Conservation (phyloP, 495 filamentous ascomycete genomes). For the Trichoderma gamsii region DNA sequence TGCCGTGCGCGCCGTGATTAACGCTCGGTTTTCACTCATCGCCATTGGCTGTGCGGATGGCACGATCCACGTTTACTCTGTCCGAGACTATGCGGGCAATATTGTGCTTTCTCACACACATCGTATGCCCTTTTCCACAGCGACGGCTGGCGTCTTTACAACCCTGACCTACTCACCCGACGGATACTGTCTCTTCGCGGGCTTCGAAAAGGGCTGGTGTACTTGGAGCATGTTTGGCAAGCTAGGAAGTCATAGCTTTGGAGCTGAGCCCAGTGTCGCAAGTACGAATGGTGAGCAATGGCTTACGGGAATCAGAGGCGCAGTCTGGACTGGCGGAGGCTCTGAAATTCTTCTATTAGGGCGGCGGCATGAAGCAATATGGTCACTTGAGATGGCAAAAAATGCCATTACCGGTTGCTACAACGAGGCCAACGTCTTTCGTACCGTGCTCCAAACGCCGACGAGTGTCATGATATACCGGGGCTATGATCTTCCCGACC, state of each 20-base stretch:
- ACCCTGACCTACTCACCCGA: conserved; percentile 88
- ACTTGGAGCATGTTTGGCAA: conserved; percentile 98
- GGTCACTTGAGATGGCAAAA: conserved; percentile 85
- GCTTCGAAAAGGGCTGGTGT: conserved; percentile 89
- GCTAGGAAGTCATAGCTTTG: conserved; percentile 73
- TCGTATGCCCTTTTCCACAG: conserved; percentile 53
- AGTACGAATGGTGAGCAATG: conserved; percentile 66
- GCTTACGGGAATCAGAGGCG: conserved; percentile 67
- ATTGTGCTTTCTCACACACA: conserved; percentile 85
- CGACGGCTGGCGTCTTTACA: conserved; percentile 61
- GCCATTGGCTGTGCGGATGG: conserved; percentile 81
- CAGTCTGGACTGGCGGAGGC: conserved; percentile 80
- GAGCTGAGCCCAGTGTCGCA: conserved; percentile 57
- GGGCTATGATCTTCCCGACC: conserved; percentile 83
- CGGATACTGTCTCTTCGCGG: conserved; percentile 92
- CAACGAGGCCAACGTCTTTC: conserved; percentile 78
- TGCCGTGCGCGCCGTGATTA: conserved; percentile 74
- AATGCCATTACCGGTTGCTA: conserved; percentile 88
- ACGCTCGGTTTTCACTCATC: conserved; percentile 88
- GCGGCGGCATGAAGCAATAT: conserved; percentile 66
- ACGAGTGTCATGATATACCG: conserved; percentile 84
- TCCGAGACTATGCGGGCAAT: conserved; percentile 86
- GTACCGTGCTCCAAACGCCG: conserved; percentile 81
- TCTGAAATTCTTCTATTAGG: conserved; percentile 74
- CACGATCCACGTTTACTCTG: conserved; percentile 76